Evolutionary conservation across 129 eudicot genomes (phyloP), one percentile per base, ranked within the genome.

Genomic region (Dittrichia graveolens): DNA sequence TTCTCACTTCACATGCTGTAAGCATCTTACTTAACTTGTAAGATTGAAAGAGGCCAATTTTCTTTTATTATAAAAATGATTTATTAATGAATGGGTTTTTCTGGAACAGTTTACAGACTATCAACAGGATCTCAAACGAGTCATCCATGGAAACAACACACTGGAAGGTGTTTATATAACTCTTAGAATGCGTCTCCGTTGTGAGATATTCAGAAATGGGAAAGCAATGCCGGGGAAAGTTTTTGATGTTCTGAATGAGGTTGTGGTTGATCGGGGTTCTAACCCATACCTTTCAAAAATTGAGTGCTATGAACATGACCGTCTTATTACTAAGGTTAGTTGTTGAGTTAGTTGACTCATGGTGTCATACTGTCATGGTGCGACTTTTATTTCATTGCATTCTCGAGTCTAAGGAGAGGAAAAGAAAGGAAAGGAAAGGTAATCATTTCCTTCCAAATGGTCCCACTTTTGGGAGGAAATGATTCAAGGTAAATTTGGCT

Each of bases 241-340:
- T 43, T 94, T 94, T 83, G 99, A 94, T 81, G 96, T 94, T 79
- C 83, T 94, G 13, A 94, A 94, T 31, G 99, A 90, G 81, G 78
- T 94, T 72, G 97, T 94, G 75, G 97, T 94, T 72, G 99, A 94
- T 77, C 99, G 99, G 47, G 99, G 99, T 39, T 94, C 99, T 8
- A 94, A 94, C 79, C 99, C 99, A 3, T 94, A 94, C 74, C 91
- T 94, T 62, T 94, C 99, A 0, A 94, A 94, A 80, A 85, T 94
- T 15, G 99, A 94, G 80, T 94, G 99, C 67, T 94, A 84, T 62
- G 99, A 94, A 78, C 99, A 94, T 83, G 99, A 94, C 79, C 97
- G 89, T 80, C 95, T 90, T 19, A 94, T 94, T 71, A 94, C 99
- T 66, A 94, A 90, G 97, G 99, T 94, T 75, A 6, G 71, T 69